Percentiles rank a stretch among this genome's conserved stretches.
phyloP scores from a whole-genome alignment of 2,329 filamentous ascomycete species.

The Fusarium nematophilum region DNA sequence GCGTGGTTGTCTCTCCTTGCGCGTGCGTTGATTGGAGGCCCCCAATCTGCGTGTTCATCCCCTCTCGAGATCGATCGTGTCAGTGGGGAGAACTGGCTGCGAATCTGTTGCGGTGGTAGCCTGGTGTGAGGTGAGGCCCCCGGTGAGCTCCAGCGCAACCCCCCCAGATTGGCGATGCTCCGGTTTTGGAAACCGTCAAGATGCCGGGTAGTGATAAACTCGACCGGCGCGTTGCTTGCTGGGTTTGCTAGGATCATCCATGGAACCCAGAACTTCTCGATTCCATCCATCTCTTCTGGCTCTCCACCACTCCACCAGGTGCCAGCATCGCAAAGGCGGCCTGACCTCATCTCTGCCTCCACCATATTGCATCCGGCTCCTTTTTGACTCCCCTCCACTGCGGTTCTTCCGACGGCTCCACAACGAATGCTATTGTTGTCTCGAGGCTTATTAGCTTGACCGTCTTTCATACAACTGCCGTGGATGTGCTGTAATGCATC shows the following conservation, averaged over 20 bases:
- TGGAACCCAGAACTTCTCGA: constrained; percentile 34
- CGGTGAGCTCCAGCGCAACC: constrained; percentile 16
- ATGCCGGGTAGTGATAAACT: constrained; percentile 14
- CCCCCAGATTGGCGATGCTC: constrained; percentile 32
- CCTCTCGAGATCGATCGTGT: constrained; percentile 28
- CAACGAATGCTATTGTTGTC: constrained; percentile 34
- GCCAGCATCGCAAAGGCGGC: constrained; percentile 17
- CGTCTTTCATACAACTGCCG: constrained; percentile 38
- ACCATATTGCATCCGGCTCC: constrained; percentile 25
- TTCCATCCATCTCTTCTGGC: constrained; percentile 27
- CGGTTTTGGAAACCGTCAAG: constrained; percentile 28
- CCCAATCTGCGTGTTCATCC: constrained; percentile 12
- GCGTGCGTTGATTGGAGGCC: constrained; percentile 9
- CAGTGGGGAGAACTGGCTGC: constrained; percentile 12
- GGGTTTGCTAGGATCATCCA: constrained; percentile 31
- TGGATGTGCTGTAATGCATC: constrained; percentile 21
- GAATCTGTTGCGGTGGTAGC: constrained; percentile 10
- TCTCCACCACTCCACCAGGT: constrained; percentile 24
- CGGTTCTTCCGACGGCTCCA: constrained; percentile 32
- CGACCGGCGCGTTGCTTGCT: constrained; percentile 5
- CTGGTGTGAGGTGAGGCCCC: constrained; percentile 26
- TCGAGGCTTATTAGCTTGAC: constrained; percentile 36
- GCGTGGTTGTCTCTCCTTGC: constrained; percentile 15
- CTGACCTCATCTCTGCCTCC: constrained; percentile 33
- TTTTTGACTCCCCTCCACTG: constrained; percentile 29